Conservation (phyloP, 352 stramenopile genomes). For the Phytophthora rubi region DNA sequence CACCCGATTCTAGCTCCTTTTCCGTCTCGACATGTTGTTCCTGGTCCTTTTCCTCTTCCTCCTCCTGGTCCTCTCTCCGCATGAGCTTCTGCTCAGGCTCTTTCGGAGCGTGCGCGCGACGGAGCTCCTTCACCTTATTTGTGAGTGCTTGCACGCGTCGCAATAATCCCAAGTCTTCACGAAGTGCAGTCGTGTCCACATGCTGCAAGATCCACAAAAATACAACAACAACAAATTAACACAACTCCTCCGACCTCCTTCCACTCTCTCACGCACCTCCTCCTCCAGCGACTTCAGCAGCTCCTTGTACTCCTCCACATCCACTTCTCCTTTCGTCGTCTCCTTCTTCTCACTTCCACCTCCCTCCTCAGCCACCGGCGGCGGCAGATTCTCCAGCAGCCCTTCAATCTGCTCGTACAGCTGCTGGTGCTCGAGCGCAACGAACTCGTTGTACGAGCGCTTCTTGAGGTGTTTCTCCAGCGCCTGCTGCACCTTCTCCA, state of each 20-base stretch:
- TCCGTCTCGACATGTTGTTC: not conserved
- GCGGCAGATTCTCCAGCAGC: constrained; percentile 55
- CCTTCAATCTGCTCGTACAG: constrained; percentile 74
- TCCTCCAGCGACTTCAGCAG: constrained; percentile 59
- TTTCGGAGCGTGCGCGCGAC: constrained; percentile 24
- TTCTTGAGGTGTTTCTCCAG: constrained; percentile 51
- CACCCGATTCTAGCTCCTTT: not conserved
- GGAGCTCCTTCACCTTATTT: constrained; percentile 49
- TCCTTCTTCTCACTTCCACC: constrained; percentile 6
- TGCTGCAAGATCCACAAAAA: constrained; percentile 39
- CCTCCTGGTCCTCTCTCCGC: not conserved
- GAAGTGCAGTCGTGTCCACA: constrained; percentile 50
- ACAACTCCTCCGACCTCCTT: not conserved
- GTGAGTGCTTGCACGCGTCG: constrained; percentile 63
- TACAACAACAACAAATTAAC: constrained; percentile 5
- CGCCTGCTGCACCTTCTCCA: constrained; percentile 52
- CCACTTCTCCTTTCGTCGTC: constrained; percentile 23
- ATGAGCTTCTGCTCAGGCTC: constrained; percentile 40
- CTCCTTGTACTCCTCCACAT: constrained; percentile 53
- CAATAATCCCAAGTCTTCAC: constrained; percentile 65
- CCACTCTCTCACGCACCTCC: constrained; percentile 30
- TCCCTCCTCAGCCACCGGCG: constrained; percentile 13
- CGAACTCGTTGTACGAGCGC: constrained; percentile 54
- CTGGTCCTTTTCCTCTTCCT: not conserved
- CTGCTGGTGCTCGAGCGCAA: constrained; percentile 72